Evolutionary conservation across 305 asterid species (phyloP), one percentile per base, ranked within the genome.

Genomic region (Fraxinus sp.): DNA sequence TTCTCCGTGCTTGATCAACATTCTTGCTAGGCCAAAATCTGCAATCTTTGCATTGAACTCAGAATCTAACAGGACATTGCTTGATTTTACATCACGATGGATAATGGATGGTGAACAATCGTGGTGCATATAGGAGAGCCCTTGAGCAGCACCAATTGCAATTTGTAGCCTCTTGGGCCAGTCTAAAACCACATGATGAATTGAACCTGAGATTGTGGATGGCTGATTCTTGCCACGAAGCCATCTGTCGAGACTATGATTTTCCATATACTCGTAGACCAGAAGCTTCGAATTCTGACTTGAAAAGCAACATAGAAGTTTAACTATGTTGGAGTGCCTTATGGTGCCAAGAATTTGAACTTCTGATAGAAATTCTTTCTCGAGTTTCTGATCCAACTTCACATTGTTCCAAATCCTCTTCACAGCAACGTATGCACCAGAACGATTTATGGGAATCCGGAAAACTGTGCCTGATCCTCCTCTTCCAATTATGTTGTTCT

Each of bases 401-500:
- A 78, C 86, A 57, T 75, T 81, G 55, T 91, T 90, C 91, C 90
- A 86, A 2, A 95, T 94, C 86, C 86, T 92, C 90, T 95, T 95
- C 22, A 95, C 99, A 4, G 99, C 99, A 18, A 94, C 93, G 24
- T 52, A 84, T 55, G 83, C 89, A 0, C 92, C 91, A 0, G 91
- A 82, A 36, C 77, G 85, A 41, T 82, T 81, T 2, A 91, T 37
- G 18, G 95, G 89, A 30, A 93, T 97, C 0, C 91, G 93, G 83
- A 91, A 94, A 0, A 95, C 98, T 80, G 82, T 80, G 57, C 99
- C 99, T 0, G 99, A 94, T 62, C 98, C 99, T 72, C 99, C 99
- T 18, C 90, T 91, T 79, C 98, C 99, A 7, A 95, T 90, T 52
- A 86, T 16, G 76, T 91, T 90, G 76, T 84, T 86, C 1, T 92